Evolutionary conservation across 805 yeast species (phyloP).

Genomic region (Maudiozyma turicensis): DNA sequence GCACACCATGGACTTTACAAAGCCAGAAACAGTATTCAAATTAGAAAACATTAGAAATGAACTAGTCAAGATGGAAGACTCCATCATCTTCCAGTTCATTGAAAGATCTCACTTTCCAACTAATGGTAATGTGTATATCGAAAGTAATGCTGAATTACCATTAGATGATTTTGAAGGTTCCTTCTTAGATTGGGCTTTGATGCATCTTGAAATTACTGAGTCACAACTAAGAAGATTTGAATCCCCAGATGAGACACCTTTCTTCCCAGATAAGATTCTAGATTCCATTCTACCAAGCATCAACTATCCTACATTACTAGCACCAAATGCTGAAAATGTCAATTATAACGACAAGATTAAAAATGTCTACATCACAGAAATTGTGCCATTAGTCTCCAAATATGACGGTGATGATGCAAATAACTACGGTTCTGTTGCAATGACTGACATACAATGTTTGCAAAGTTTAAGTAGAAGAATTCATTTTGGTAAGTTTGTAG

Average conservation of each 20-base stretch:
- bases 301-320: conserved; percentile 70
- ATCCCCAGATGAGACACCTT: conserved; percentile 91
- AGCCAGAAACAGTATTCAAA: conserved; percentile 74
- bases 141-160: conserved; percentile 35
- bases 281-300: conserved; percentile 71
- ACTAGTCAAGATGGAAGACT: conserved; percentile 89
- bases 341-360: conserved; percentile 66
- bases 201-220: conserved; percentile 64
- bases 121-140: conserved; percentile 64
- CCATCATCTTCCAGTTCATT: conserved; percentile 83
- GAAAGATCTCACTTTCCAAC: conserved; percentile 84
- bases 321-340: conserved; percentile 62
- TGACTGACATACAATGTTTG: conserved; percentile 75
- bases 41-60: conserved; percentile 75
- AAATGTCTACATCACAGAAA: conserved; percentile 55
- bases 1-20: conserved; percentile 63
- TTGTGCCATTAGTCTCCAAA: conserved; percentile 66
- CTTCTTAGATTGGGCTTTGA: conserved; percentile 77
- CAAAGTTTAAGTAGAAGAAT: conserved; percentile 87
- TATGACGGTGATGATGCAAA: conserved; percentile 66
- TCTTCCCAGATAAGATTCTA: conserved; percentile 59
- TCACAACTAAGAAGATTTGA: conserved; percentile 82
- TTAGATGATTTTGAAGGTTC: conserved; percentile 69
- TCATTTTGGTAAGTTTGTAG: conserved; percentile 96
- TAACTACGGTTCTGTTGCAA: conserved; percentile 79